Percentiles rank a stretch among this genome's conserved stretches.
phyloP scores from a whole-genome alignment of 305 asterid species.

The Fraxinus dipetala region DNA sequence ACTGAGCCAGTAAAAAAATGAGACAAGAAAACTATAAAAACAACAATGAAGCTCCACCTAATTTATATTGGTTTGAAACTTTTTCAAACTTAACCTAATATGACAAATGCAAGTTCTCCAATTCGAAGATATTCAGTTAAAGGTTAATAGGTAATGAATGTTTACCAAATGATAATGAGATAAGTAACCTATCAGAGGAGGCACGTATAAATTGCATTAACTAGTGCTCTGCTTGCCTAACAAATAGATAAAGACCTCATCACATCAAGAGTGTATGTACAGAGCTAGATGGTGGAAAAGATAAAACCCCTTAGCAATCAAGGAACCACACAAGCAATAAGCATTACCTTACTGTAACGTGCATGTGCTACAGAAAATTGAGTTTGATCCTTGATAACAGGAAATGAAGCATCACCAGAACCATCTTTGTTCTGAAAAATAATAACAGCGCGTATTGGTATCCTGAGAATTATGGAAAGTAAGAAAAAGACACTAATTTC shows the following conservation, averaged over 20 bases:
- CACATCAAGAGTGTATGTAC: neutral
- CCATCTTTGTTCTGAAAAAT: constrained; percentile 81
- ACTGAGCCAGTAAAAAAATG: neutral
- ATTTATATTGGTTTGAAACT: neutral
- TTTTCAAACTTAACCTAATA: neutral
- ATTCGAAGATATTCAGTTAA: neutral
- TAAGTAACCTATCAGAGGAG: neutral
- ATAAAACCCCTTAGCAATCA: neutral
- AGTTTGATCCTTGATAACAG: constrained; percentile 83
- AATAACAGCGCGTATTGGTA: constrained; percentile 8
- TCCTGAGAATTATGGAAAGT: neutral
- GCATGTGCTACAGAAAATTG: constrained; percentile 93
- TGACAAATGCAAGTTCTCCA: constrained; percentile 7
- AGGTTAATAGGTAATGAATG: neutral
- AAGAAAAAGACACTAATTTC: neutral
- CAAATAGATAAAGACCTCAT: constrained; percentile 19
- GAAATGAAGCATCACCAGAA: constrained; percentile 94
- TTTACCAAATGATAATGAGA: constrained; percentile 9
- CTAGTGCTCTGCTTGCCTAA: neutral
- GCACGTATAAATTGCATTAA: neutral
- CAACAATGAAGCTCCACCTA: neutral
- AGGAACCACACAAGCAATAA: neutral
- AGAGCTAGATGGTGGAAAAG: neutral
- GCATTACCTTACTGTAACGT: constrained; percentile 87
- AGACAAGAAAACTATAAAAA: neutral